Evolutionary conservation across 192 early-diverging fungal genomes (phyloP).

Genomic region (Coemansia reversa): DNA sequence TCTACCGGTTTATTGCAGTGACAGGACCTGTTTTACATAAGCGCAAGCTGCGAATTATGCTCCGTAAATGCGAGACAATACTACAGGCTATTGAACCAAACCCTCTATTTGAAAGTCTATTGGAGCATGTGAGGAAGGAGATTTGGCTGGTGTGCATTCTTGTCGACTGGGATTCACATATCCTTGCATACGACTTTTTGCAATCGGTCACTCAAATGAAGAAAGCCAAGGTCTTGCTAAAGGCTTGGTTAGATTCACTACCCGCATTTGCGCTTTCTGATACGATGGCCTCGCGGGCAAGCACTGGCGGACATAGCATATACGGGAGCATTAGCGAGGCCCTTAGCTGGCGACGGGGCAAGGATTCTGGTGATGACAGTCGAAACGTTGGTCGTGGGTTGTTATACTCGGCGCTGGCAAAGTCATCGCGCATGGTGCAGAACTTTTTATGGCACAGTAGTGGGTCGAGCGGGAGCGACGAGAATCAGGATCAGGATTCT

Average conservation of each 20-base stretch:
- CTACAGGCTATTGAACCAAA: slow-evolving; percentile 30
- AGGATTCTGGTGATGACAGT: background rate
- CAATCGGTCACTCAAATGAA: slow-evolving; percentile 43
- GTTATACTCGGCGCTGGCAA: slow-evolving; percentile 40
- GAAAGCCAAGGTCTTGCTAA: slow-evolving; percentile 23
- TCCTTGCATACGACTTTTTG: slow-evolving; percentile 37
- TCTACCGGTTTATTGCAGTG: slow-evolving; percentile 48
- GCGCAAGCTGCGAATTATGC: slow-evolving; percentile 31
- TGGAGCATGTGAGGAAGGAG: slow-evolving; percentile 38
- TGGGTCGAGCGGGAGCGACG: slow-evolving; percentile 6
- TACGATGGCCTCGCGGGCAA: background rate
- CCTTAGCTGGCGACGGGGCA: slow-evolving; percentile 17
- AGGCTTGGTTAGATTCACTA: slow-evolving; percentile 25
- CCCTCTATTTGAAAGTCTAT: slow-evolving; percentile 27
- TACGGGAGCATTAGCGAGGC: slow-evolving; percentile 21
- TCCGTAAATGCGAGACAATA: slow-evolving; percentile 25
- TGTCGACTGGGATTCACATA: slow-evolving; percentile 44
- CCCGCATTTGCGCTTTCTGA: slow-evolving; percentile 2
- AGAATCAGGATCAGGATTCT: slow-evolving; percentile 6
- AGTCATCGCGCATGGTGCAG: slow-evolving; percentile 48
- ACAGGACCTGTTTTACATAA: slow-evolving; percentile 48
- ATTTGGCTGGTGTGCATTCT: slow-evolving; percentile 35
- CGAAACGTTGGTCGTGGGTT: slow-evolving; percentile 19
- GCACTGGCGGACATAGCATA: slow-evolving; percentile 16
- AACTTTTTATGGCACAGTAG: slow-evolving; percentile 34